Evolutionary conservation across 75 land plant species (phyloP).

Genomic region (Adiantum capillusveneris): DNA sequence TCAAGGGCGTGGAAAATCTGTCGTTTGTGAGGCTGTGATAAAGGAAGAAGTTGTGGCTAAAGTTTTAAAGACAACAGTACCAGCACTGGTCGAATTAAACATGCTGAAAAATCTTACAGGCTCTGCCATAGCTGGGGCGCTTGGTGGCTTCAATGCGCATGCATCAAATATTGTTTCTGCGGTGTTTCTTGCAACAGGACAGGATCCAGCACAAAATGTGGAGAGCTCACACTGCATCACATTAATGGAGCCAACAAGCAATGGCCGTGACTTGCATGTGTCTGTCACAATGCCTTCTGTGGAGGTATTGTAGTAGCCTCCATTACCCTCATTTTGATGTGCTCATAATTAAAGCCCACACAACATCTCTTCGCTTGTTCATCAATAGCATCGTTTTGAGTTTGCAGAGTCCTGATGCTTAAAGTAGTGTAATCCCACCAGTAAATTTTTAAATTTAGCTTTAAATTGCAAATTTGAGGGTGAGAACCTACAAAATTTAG

Average conservation of each 20-base stretch:
- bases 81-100: slow-evolving; percentile 31
- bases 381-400: no score
- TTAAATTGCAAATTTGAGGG: no score
- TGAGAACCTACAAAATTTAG: no score
- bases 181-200: slow-evolving; percentile 25
- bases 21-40: slow-evolving; percentile 26
- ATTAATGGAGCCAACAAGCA: slow-evolving; percentile 26
- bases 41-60: slow-evolving; percentile 31
- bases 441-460: no score
- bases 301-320: no score
- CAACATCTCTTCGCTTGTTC: no score
- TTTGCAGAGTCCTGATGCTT: no score
- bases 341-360: no score
- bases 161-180: slow-evolving; percentile 33
- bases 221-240: slow-evolving; percentile 35
- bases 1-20: slow-evolving; percentile 30
- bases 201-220: slow-evolving; percentile 33
- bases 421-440: no score
- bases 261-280: slow-evolving; percentile 25
- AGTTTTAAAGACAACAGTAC: slow-evolving; percentile 30
- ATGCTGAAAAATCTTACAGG: slow-evolving; percentile 25
- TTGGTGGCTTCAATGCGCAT: slow-evolving; percentile 37
- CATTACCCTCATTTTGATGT: no score
- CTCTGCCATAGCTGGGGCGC: slow-evolving; percentile 29
- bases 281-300: no score